phyloP scores from a whole-genome alignment of 2,329 filamentous ascomycete species.

The Diaporthe humulicola region DNA sequence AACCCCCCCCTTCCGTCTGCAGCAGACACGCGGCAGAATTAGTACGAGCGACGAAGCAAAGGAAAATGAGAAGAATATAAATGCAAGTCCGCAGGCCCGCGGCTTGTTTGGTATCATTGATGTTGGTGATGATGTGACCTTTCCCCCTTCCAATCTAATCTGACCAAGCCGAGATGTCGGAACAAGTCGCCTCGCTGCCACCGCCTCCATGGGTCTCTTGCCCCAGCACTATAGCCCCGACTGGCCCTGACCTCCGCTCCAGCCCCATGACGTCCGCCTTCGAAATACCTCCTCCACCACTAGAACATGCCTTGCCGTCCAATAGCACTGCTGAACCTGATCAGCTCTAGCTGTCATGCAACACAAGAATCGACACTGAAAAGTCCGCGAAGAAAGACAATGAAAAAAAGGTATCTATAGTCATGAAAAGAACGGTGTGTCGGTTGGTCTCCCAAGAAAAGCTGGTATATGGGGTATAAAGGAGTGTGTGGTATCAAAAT shows the following conservation, averaged over 20 bases:
- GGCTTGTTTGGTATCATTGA: conserved; percentile 30
- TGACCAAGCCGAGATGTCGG: not conserved
- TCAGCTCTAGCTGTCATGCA: conserved; percentile 1
- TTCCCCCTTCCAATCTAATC: not conserved
- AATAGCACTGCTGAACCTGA: not conserved
- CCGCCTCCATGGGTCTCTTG: not conserved
- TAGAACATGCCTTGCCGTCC: not conserved
- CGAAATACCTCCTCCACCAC: not conserved
- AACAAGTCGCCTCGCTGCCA: not conserved
- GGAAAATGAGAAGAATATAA: conserved; percentile 6
- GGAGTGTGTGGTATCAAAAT: conserved; percentile 40
- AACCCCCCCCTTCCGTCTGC: not conserved
- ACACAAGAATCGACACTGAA: conserved; percentile 12
- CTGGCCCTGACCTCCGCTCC: no score
- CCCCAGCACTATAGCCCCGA: not conserved
- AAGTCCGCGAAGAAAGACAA: conserved; percentile 4
- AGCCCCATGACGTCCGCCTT: not conserved
- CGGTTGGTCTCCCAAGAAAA: conserved; percentile 35
- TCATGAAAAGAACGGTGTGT: conserved; percentile 35
- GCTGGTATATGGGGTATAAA: conserved; percentile 37
- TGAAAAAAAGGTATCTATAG: conserved; percentile 30
- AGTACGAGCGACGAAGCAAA: not conserved
- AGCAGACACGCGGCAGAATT: not conserved
- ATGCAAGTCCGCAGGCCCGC: conserved; percentile 26
- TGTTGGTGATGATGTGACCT: conserved; percentile 17